phyloP scores from a whole-genome alignment of 2,329 filamentous ascomycete genomes.

The Aspergillus sp. region DNA sequence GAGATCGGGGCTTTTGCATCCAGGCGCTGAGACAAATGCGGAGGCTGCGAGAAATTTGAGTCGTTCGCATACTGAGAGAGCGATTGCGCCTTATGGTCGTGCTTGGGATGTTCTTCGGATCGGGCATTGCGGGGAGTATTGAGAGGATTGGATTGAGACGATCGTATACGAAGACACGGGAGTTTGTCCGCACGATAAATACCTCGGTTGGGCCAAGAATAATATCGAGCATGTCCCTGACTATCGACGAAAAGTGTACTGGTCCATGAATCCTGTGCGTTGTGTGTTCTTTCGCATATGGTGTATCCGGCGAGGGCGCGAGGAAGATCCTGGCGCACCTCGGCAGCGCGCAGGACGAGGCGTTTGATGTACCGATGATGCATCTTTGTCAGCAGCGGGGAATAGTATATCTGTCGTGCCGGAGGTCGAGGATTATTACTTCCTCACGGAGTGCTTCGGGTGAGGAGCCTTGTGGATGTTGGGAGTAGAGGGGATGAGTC shows the following conservation, averaged over 20 bases:
- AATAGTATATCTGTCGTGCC: constrained; percentile 34
- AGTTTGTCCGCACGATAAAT: constrained; percentile 14
- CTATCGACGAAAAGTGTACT: constrained; percentile 21
- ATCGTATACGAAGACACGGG: constrained; percentile 17
- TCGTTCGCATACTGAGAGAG: not conserved
- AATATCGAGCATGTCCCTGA: constrained; percentile 7
- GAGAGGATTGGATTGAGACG: constrained; percentile 11
- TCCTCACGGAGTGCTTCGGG: constrained; percentile 20
- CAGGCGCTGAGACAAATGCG: too few species aligned
- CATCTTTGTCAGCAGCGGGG: constrained; percentile 21
- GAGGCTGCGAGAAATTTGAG: constrained; percentile 24
- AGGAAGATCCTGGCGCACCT: constrained; percentile 25
- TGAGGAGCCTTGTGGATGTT: constrained; percentile 18
- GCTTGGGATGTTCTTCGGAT: constrained; percentile 36
- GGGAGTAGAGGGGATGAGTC: constrained; percentile 14
- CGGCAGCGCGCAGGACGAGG: constrained; percentile 22
- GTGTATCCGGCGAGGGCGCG: constrained; percentile 35
- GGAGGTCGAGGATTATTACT: constrained; percentile 31
- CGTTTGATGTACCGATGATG: constrained; percentile 31
- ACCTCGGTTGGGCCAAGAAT: constrained; percentile 9
- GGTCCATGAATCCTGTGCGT: constrained; percentile 17
- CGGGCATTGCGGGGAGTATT: constrained; percentile 27
- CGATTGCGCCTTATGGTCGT: constrained; percentile 21
- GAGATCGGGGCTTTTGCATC: too few species aligned
- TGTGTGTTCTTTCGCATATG: constrained; percentile 32